These are phyloP conservation scores for Drechslerella dactyloides DNA, from an alignment of 2,329 filamentous ascomycete genomes.

Conservation along the genomic window DNA sequence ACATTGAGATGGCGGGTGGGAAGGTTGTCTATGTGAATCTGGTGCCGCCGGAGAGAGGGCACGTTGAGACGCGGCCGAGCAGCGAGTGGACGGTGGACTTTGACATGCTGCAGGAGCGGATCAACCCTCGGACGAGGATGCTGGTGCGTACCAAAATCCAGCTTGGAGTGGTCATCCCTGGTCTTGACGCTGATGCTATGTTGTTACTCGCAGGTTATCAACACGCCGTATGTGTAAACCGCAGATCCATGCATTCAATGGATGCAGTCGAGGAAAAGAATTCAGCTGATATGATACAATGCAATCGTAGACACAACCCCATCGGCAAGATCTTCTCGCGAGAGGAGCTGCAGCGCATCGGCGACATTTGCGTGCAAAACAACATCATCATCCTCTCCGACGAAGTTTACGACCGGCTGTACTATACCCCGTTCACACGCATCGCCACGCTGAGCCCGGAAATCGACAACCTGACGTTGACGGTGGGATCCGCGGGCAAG, in stretches of 20 bases:
- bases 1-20: slow-evolving; percentile 97
- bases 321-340: slow-evolving; percentile 93
- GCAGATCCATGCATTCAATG: background rate
- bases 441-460: slow-evolving; percentile 90
- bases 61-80: slow-evolving; percentile 78
- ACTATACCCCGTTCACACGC: slow-evolving; percentile 92
- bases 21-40: slow-evolving; percentile 95
- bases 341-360: slow-evolving; percentile 82
- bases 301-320: slow-evolving; percentile 73
- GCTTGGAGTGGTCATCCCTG: too few species aligned
- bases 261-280: background rate
- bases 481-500: slow-evolving; percentile 94
- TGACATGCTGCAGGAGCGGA: slow-evolving; percentile 76
- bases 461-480: slow-evolving; percentile 84
- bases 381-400: slow-evolving; percentile 92
- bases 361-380: slow-evolving; percentile 86
- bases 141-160: slow-evolving; percentile 70
- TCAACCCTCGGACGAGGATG: slow-evolving; percentile 92
- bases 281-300: background rate
- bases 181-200: slow-evolving; percentile 11
- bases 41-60: slow-evolving; percentile 82
- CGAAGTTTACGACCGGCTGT: slow-evolving; percentile 92
- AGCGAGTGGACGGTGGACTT: slow-evolving; percentile 89
- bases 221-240: slow-evolving; percentile 60
- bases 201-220: slow-evolving; percentile 58